Percentiles rank a stretch among this genome's conserved stretches.
These are phyloP conservation scores for Penicillium antarcticum DNA, from an alignment of 495 filamentous ascomycete species.

Conservation along the genomic window DNA sequence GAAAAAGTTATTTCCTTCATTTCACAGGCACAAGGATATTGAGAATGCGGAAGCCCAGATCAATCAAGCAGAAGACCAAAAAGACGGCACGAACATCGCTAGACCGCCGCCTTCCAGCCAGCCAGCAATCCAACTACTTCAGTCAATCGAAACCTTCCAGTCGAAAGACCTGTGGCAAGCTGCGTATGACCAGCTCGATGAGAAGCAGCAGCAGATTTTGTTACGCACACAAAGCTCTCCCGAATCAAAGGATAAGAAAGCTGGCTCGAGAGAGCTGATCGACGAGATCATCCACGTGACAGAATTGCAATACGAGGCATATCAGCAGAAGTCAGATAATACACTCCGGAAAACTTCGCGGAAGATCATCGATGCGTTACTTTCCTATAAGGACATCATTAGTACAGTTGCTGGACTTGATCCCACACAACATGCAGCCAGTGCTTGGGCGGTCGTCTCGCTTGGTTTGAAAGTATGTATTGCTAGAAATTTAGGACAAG, in stretches of 20 bases:
- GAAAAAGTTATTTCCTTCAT: too few species aligned
- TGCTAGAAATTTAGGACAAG: neutral
- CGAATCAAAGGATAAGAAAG: neutral
- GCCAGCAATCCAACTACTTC: neutral
- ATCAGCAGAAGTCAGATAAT: conserved; percentile 4
- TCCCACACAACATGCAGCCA: conserved; percentile 11
- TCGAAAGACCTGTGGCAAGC: neutral
- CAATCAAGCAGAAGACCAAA: neutral
- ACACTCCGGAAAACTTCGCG: neutral
- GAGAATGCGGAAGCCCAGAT: too few species aligned
- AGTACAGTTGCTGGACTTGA: conserved; percentile 6
- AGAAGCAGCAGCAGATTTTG: neutral
- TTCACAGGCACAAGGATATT: too few species aligned
- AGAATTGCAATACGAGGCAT: neutral
- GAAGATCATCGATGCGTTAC: conserved; percentile 11
- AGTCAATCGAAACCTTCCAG: conserved; percentile 1
- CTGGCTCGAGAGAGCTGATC: neutral
- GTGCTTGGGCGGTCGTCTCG: conserved; percentile 14
- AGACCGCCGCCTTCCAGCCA: neutral
- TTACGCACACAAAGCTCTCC: neutral
- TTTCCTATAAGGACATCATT: conserved; percentile 14
- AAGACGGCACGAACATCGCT: neutral
- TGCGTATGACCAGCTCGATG: conserved; percentile 1
- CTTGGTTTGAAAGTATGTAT: conserved; percentile 6
- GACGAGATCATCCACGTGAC: conserved; percentile 1